These are phyloP conservation scores for Lichtheimia ramosa DNA, from an alignment of 371 early-diverging fungal genomes.

Conservation along the genomic window DNA sequence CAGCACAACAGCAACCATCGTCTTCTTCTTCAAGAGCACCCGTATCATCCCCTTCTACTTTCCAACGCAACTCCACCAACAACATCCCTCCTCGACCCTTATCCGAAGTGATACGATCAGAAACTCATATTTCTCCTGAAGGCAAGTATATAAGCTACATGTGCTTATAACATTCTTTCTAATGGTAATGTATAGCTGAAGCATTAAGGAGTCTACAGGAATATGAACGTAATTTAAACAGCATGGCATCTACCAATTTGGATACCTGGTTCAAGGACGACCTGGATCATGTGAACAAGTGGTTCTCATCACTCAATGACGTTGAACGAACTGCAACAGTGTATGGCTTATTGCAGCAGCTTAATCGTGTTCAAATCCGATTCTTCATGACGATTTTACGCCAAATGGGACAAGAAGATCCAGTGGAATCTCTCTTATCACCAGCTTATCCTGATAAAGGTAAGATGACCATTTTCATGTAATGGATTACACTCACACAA, in stretches of 20 bases:
- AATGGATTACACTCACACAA: neutral
- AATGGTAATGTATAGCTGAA: constrained; percentile 65
- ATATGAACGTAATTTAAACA: constrained; percentile 89
- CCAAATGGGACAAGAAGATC: constrained; percentile 82
- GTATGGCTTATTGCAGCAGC: constrained; percentile 86
- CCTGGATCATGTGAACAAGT: constrained; percentile 89
- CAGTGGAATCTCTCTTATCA: constrained; percentile 48
- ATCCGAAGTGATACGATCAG: constrained; percentile 38
- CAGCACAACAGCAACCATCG: constrained; percentile 1
- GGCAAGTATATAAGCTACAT: constrained; percentile 15
- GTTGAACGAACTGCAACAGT: constrained; percentile 91
- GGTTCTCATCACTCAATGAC: constrained; percentile 89
- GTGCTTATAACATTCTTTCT: constrained; percentile 2
- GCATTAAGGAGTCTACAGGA: constrained; percentile 90
- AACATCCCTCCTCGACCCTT: constrained; percentile 25
- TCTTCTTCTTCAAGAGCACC: neutral
- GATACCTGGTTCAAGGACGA: constrained; percentile 65
- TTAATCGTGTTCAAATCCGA: constrained; percentile 85
- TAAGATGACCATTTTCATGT: constrained; percentile 7
- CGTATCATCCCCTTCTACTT: neutral
- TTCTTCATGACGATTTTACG: constrained; percentile 90
- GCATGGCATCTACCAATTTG: constrained; percentile 87
- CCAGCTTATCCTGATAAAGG: constrained; percentile 54
- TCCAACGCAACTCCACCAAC: constrained; percentile 9
- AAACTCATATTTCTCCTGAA: constrained; percentile 34